Percentiles rank a stretch among this genome's conserved stretches.
phyloP scores from a whole-genome alignment of 305 asterid genomes.

The Rubia balearica region DNA sequence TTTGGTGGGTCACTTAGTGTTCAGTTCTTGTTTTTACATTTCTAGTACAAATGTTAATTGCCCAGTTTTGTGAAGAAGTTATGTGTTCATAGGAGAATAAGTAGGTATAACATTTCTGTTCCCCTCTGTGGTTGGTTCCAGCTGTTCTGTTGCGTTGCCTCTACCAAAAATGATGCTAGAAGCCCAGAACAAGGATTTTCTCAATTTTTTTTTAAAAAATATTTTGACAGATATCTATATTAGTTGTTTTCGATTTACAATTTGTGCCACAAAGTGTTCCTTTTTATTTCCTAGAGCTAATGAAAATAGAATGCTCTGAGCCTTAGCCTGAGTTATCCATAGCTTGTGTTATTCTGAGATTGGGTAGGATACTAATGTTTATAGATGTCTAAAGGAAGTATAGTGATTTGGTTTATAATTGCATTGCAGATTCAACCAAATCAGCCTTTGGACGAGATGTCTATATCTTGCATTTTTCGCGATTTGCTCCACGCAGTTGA shows the following conservation, averaged over 20 bases:
- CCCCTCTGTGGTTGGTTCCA: not conserved
- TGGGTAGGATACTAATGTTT: not conserved
- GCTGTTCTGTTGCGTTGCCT: not conserved
- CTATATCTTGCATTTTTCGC: constrained; percentile 86
- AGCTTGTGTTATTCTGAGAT: not conserved
- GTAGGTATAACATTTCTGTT: not conserved
- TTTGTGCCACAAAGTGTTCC: not conserved
- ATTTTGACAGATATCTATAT: not conserved
- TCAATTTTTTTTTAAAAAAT: not conserved
- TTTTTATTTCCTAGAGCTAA: not conserved
- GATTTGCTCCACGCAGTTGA: constrained; percentile 91
- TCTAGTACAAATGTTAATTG: not conserved
- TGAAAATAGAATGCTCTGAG: not conserved
- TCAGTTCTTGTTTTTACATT: constrained; percentile 17
- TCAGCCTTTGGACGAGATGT: constrained; percentile 87
- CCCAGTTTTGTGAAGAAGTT: constrained; percentile 13
- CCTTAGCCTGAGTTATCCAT: not conserved
- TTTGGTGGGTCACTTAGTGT: constrained; percentile 48
- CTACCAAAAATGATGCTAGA: not conserved
- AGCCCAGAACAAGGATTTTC: not conserved
- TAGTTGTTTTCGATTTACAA: not conserved
- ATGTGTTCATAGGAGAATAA: not conserved
- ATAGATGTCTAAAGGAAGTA: not conserved
- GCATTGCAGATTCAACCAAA: constrained; percentile 78
- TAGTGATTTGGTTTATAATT: constrained; percentile 1